A percentile compares a stretch with the other conserved stretches of the same genome.
Evolutionary conservation across 257 asterid genomes (phyloP).

Genomic region (Gardenia jasminoides): DNA sequence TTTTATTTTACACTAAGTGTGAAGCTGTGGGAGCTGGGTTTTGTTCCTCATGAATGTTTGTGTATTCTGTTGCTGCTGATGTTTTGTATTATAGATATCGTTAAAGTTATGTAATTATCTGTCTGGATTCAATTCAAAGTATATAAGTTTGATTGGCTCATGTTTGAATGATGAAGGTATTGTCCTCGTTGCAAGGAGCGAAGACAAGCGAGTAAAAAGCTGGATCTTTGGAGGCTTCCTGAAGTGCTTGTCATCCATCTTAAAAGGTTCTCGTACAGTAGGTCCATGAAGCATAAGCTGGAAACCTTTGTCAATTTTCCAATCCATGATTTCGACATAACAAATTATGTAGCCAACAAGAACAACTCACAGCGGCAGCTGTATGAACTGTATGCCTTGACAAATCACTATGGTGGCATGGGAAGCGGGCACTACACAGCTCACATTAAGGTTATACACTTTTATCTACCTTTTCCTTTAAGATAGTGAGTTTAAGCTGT

Average conservation of each 20-base stretch:
- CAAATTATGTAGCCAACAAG: conserved; percentile 92
- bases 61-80: conserved; percentile 4
- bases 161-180: conserved; percentile 52
- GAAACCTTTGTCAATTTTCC: conserved; percentile 98
- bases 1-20: not conserved
- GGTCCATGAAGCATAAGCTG: conserved; percentile 97
- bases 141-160: conserved; percentile 10
- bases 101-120: not conserved
- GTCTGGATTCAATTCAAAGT: conserved; percentile 1
- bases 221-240: conserved; percentile 99
- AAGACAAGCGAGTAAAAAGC: conserved; percentile 96
- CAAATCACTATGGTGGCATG: conserved; percentile 97
- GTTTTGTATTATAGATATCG: not conserved
- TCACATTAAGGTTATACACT: conserved; percentile 68
- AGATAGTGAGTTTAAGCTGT: not conserved
- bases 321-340: conserved; percentile 84
- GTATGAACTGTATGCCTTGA: conserved; percentile 92
- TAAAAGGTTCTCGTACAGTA: conserved; percentile 92
- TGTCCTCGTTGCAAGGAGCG: conserved; percentile 99
- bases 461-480: conserved; percentile 4
- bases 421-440: conserved; percentile 99
- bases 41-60: not conserved
- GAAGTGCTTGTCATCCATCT: conserved; percentile 97
- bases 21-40: conserved; percentile 1
- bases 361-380: conserved; percentile 75